phyloP scores from a whole-genome alignment of 257 asterid species.

The Solanum gracilifrons region DNA sequence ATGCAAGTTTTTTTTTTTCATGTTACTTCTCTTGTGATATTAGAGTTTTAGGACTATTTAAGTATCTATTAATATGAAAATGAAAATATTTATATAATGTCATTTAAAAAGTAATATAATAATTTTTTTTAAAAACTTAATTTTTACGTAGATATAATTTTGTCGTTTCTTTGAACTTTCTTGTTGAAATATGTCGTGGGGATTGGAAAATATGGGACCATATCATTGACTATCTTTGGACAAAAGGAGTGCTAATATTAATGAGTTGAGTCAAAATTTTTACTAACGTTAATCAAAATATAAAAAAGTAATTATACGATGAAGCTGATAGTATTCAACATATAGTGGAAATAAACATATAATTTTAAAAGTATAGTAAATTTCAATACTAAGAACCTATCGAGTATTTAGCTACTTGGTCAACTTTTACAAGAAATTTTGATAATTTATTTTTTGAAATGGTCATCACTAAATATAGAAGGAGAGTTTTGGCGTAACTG shows the following conservation, averaged over 20 bases:
- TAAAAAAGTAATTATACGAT: neutral
- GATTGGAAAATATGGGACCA: neutral
- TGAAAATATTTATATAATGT: no score
- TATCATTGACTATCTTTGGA: neutral
- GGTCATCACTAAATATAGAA: neutral
- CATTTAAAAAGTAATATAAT: no score
- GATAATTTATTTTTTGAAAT: no score
- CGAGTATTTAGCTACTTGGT: neutral
- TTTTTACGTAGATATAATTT: neutral
- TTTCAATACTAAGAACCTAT: neutral
- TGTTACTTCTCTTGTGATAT: neutral
- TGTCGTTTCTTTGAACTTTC: neutral
- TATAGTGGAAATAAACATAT: neutral
- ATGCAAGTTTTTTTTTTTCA: neutral
- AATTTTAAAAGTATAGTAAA: neutral
- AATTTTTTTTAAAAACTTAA: neutral
- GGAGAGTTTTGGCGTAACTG: neutral
- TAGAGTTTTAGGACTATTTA: neutral
- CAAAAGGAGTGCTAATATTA: neutral
- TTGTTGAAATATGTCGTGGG: neutral
- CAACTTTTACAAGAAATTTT: neutral
- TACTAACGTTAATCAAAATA: accelerated
- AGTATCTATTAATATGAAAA: no score
- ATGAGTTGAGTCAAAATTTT: accelerated
- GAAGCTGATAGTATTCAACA: neutral